A percentile compares a stretch with the other conserved stretches of the same genome.
phyloP scores from a whole-genome alignment of 805 yeast genomes.

The Candida khao-thaluensis region DNA sequence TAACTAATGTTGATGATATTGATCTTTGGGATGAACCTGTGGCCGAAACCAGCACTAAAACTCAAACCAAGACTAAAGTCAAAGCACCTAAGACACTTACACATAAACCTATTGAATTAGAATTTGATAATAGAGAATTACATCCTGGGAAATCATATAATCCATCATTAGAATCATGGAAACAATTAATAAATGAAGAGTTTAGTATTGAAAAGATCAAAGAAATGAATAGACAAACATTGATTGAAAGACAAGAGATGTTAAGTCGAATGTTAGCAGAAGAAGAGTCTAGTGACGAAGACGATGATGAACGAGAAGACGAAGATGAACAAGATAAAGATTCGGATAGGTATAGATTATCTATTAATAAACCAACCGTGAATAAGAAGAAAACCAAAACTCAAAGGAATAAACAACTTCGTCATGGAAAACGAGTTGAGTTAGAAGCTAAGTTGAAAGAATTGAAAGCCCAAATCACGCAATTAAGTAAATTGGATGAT shows the following conservation, averaged over 20 bases:
- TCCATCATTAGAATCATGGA: slow-evolving; percentile 86
- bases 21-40: slow-evolving; percentile 70
- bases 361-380: slow-evolving; percentile 69
- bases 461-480: slow-evolving; percentile 59
- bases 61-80: neutral
- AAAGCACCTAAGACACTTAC: slow-evolving; percentile 13
- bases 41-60: neutral
- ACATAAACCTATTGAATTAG: slow-evolving; percentile 52
- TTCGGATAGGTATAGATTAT: slow-evolving; percentile 45
- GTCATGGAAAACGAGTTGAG: slow-evolving; percentile 56
- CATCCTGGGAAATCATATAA: slow-evolving; percentile 92
- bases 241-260: slow-evolving; percentile 61
- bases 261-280: slow-evolving; percentile 66
- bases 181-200: slow-evolving; percentile 63
- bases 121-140: slow-evolving; percentile 41
- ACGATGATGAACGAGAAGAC: slow-evolving; percentile 37
- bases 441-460: slow-evolving; percentile 57
- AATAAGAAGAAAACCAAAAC: slow-evolving; percentile 72
- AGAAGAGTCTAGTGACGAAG: slow-evolving; percentile 36
- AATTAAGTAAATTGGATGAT: slow-evolving; percentile 46
- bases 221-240: slow-evolving; percentile 61
- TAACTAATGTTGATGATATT: slow-evolving; percentile 37
- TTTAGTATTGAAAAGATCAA: slow-evolving; percentile 60
- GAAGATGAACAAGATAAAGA: slow-evolving; percentile 27
- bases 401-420: slow-evolving; percentile 69